Evolutionary conservation across 306 rosid genomes (phyloP).

Genomic region (Pterocarpus santalinus): DNA sequence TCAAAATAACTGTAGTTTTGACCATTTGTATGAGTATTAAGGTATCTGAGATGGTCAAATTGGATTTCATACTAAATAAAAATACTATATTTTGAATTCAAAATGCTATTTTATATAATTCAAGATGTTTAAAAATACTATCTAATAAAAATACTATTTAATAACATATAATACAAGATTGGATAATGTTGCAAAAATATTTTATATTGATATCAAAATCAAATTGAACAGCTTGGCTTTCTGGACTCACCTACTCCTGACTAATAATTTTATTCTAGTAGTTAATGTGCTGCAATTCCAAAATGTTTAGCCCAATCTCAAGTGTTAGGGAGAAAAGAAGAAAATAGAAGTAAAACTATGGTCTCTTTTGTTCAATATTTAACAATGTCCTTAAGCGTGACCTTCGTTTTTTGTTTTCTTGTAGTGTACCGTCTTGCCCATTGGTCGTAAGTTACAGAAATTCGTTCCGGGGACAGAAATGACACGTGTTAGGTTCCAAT

Average conservation of each 20-base stretch:
- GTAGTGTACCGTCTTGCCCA: neutral
- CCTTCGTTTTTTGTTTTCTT: neutral
- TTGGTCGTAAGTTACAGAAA: neutral
- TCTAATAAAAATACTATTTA: too few relatives aligned
- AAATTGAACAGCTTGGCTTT: neutral
- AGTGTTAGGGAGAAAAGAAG: neutral
- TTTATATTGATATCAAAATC: neutral
- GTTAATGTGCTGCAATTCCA: neutral
- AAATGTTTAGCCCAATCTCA: neutral
- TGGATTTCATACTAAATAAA: too few relatives aligned
- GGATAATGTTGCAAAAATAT: too few relatives aligned
- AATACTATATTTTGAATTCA: too few relatives aligned
- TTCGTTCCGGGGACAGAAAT: neutral
- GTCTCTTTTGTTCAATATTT: too few relatives aligned
- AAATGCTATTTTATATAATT: too few relatives aligned
- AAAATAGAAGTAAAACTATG: neutral
- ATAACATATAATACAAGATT: too few relatives aligned
- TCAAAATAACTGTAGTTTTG: too few relatives aligned
- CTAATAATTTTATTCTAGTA: too few relatives aligned
- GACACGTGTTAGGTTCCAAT: conserved; percentile 2
- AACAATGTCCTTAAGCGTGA: neutral
- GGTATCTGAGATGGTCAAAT: too few relatives aligned
- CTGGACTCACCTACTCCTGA: neutral
- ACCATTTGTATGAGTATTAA: too few relatives aligned
- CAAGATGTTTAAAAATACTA: too few relatives aligned